phyloP scores from a whole-genome alignment of 169 alveolate genomes.

The Amoebophrya sp. region DNA sequence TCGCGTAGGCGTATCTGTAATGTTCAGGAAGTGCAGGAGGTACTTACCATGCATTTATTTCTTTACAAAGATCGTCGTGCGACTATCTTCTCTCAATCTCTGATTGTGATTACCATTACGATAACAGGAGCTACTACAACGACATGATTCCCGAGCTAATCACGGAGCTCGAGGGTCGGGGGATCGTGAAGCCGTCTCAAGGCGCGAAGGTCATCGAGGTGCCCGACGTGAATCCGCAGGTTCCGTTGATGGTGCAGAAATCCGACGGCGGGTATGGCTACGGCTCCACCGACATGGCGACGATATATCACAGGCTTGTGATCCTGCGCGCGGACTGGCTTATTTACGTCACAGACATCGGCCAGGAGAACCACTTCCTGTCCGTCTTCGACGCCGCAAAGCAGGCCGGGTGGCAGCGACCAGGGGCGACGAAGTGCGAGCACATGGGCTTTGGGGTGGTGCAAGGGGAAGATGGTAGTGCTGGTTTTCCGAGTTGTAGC shows the following conservation, averaged over 20 bases:
- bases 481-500: too few species aligned
- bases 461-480: conserved; percentile 76
- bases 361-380: conserved; percentile 86
- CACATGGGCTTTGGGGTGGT: conserved; percentile 96
- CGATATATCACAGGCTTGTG: conserved; percentile 64
- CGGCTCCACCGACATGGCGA: conserved; percentile 95
- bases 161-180: conserved; percentile 46
- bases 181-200: conserved; percentile 52
- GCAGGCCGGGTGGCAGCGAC: conserved; percentile 64
- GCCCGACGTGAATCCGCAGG: conserved; percentile 6
- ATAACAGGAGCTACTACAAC: conserved; percentile 50
- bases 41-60: too few species aligned
- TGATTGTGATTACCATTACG: too few species aligned
- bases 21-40: too few species aligned
- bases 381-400: conserved; percentile 80
- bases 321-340: conserved; percentile 64
- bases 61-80: too few species aligned
- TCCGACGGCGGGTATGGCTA: conserved; percentile 96
- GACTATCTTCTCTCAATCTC: too few species aligned
- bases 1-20: neutral
- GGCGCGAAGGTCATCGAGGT: conserved; percentile 75
- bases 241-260: conserved; percentile 84
- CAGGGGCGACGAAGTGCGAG: conserved; percentile 55
- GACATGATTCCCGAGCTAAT: conserved; percentile 53
- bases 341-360: conserved; percentile 91